These are phyloP conservation scores for Hibiscus trionum DNA, from an alignment of 345 rosid species.

Conservation along the genomic window DNA sequence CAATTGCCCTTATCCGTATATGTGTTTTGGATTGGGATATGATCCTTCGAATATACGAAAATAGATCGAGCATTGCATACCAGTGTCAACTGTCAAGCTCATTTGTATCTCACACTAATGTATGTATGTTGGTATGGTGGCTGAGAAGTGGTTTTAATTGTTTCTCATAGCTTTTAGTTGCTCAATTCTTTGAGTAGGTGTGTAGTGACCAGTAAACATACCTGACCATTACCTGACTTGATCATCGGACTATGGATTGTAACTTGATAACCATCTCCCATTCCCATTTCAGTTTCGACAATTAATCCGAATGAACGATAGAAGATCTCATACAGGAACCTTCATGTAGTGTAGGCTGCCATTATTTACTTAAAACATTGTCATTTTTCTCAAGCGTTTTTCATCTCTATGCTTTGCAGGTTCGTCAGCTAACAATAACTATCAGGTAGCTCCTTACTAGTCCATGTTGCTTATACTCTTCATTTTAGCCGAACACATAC, in stretches of 20 bases:
- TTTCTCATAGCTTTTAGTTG: conserved; percentile 12
- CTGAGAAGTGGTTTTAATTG: background rate
- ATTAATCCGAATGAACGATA: too few species aligned
- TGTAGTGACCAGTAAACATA: background rate
- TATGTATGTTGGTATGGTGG: too few species aligned
- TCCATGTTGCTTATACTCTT: background rate
- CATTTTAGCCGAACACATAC: background rate
- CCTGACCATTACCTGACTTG: background rate
- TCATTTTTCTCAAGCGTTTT: conserved; percentile 9
- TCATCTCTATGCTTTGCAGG: conserved; percentile 42
- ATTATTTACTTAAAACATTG: background rate
- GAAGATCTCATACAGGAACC: background rate
- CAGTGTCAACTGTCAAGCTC: too few species aligned
- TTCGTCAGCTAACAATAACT: conserved; percentile 78
- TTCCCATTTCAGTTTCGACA: too few species aligned
- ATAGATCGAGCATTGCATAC: too few species aligned
- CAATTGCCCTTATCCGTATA: background rate
- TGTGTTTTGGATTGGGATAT: too few species aligned
- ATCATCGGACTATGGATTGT: too few species aligned
- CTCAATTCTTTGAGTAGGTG: background rate
- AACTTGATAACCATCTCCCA: too few species aligned
- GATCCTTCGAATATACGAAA: too few species aligned
- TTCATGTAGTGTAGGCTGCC: background rate
- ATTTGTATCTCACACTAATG: too few species aligned
- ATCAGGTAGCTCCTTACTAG: conserved; percentile 40